These are phyloP conservation scores for Coemansia sp. DNA, from an alignment of 192 early-diverging fungal species.

Conservation along the genomic window DNA sequence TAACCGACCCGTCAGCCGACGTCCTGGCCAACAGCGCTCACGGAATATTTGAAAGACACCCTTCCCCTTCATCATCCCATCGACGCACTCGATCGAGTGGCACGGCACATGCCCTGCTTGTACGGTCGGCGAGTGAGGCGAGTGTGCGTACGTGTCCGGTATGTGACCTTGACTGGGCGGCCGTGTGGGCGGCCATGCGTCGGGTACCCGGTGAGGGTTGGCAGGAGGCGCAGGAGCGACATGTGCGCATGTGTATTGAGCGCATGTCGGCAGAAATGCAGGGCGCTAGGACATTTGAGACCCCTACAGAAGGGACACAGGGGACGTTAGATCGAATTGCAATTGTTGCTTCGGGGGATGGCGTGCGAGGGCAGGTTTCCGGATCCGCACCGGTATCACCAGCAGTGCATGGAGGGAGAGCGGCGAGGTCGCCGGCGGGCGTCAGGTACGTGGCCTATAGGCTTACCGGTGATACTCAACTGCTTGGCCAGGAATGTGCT, in stretches of 20 bases:
- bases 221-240: conserved; percentile 52
- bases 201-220: conserved; percentile 45
- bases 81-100: neutral
- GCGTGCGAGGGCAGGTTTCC: neutral
- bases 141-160: conserved; percentile 43
- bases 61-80: neutral
- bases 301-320: conserved; percentile 14
- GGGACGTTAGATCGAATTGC: neutral
- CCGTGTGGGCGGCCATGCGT: conserved; percentile 29
- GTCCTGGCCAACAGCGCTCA: conserved; percentile 31
- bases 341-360: neutral
- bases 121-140: conserved; percentile 23
- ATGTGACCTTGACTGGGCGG: conserved; percentile 38
- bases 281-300: conserved; percentile 8
- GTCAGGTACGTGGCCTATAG: conserved; percentile 55
- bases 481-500: conserved; percentile 79
- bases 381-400: neutral
- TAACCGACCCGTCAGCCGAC: conserved; percentile 11
- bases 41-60: conserved; percentile 27
- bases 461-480: conserved; percentile 56
- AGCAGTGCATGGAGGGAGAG: neutral
- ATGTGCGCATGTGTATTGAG: conserved; percentile 42
- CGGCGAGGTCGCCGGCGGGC: conserved; percentile 29
- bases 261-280: conserved; percentile 43
- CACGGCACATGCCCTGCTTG: neutral